Base-by-base conservation (phyloP, 768 basidiomycete genomes). In the Dentipellis sp. region DNA sequence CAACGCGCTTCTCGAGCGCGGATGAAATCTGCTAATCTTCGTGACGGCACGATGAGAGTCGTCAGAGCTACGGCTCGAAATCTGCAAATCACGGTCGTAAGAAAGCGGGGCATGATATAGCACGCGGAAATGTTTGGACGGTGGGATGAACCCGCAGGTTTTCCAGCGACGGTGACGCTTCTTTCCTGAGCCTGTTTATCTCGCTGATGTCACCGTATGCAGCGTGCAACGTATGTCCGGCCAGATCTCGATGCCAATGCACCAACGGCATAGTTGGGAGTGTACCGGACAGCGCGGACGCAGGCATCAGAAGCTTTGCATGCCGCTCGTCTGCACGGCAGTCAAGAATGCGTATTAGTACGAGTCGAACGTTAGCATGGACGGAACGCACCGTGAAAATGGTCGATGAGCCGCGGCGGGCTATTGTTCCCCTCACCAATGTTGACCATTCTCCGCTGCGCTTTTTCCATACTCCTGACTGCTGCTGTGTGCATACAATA, bases 191-290 rank as follows among this genome's bases (percentile, higher is more conserved):
- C 12, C 74, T 68, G 56, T 84, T 82, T 35, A 93, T 88, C 65
- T 91, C 90, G 39, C 78, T 79, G 77, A 91, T 80, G 62, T 91
- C 88, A 8, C 86, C 79, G 62, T 92, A 91, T 10, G 88, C 90
- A 35, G 82, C 79, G 34, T 90, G 88, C 51, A 92, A 29, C 90
- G 88, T 51, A 92, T 82, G 53, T 93, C 91, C 3, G 82, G 79
- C 60, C 91, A 90, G 83, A 92, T 87, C 64, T 93, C 90, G 80
- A n/a, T n/a, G n/a, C n/a, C n/a, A n/a, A 56, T 85, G 86, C 22
- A 81, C 67, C 8, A 83, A 78, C 1, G 75, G 68, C 10, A 66
- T 54, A 14, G 74, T 74, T 0, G 75, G 14, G 9, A 82, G 66
- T 16, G 79, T 73, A 17, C 82, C 82, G 16, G 87, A 83, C 49